Base-by-base conservation (phyloP, 176 grass and related monocot genomes). In the Olyra latifolia region DNA sequence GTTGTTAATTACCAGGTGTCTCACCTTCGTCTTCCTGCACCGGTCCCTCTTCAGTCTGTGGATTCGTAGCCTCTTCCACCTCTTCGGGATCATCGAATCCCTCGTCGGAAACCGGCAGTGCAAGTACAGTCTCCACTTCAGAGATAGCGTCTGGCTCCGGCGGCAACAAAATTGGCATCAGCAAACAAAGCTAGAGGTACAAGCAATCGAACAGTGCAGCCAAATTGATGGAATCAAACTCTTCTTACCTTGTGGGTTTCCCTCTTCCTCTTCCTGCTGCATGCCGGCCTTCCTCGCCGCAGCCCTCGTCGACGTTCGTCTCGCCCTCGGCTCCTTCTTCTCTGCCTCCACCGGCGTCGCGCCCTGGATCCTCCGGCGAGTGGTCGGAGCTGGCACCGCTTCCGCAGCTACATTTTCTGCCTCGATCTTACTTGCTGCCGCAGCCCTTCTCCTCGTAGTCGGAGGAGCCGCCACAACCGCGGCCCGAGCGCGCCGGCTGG, bases 191-290 rank as follows among this genome's bases (percentile, higher is more conserved):
- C 1, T 62, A 20, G 42, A 22, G 42, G 32, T n/a, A 12, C 30
- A 15, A 58, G 12, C 4, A 58, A 75, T 61, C 19, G 45, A 68
- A 56, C 4, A 0, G 78, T 23, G 3, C 4, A 35, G 24, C 12
- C 23, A 53, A 29, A 44, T 54, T 71, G 42, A 10, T 17, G 23
- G n/a, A 42, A 62, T 2, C 10, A 70, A 75, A 70, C 46, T 62
- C 4, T 20, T 38, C 4, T 38, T 24, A 90, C 88, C 78, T 50
- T 41, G n/a, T 5, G 25, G 1, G 19, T 50, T 8, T 4, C 73
- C 71, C 30, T 72, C 48, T 43, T 74, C 46, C 12, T 93, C 86
- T 8, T 86, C 56, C 16, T 27, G 68, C 49, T 75, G 83, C 6
- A 54, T 29, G 12, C 20, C 1, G 16, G 20, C n/a, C 17, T 75